phyloP scores from a whole-genome alignment of 805 yeast species.

The Metschnikowia cubensis region DNA sequence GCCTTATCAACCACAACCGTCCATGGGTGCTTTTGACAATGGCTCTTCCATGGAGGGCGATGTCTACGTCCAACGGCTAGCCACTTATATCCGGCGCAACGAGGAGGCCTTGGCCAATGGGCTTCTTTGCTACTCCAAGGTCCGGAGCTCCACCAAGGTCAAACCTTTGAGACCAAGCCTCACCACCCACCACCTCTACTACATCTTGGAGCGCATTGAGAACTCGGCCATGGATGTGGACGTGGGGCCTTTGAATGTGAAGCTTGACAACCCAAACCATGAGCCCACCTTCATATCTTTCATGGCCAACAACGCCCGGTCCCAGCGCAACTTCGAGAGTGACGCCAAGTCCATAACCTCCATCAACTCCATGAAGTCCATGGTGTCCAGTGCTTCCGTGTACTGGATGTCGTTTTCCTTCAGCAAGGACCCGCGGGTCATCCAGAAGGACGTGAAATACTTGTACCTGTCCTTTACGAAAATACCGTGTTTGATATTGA shows the following conservation, averaged over 20 bases:
- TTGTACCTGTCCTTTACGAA: slow-evolving; percentile 61
- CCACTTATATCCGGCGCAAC: slow-evolving; percentile 51
- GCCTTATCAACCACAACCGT: background rate
- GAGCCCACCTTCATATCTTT: slow-evolving; percentile 56
- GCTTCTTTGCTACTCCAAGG: slow-evolving; percentile 48
- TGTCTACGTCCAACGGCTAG: slow-evolving; percentile 50
- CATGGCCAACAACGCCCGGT: slow-evolving; percentile 51
- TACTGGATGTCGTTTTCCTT: slow-evolving; percentile 38
- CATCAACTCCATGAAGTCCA: slow-evolving; percentile 54
- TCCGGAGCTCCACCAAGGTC: slow-evolving; percentile 20
- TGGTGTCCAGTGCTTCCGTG: slow-evolving; percentile 39
- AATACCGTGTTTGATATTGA: slow-evolving; percentile 57
- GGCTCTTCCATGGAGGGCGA: slow-evolving; percentile 51
- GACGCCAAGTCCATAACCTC: slow-evolving; percentile 52
- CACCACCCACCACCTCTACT: slow-evolving; percentile 62
- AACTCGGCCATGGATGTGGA: slow-evolving; percentile 42
- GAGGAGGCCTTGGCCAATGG: slow-evolving; percentile 61
- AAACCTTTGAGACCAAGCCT: slow-evolving; percentile 56
- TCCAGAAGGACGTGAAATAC: slow-evolving; percentile 51
- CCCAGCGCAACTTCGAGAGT: slow-evolving; percentile 37
- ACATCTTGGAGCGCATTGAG: slow-evolving; percentile 55
- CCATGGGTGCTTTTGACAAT: slow-evolving; percentile 21
- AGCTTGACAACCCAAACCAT: slow-evolving; percentile 55
- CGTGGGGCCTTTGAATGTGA: slow-evolving; percentile 60
- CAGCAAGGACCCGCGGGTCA: slow-evolving; percentile 40